These are phyloP conservation scores for Flueggea neowawraea DNA, from an alignment of 441 rosid genomes.

Conservation along the genomic window DNA sequence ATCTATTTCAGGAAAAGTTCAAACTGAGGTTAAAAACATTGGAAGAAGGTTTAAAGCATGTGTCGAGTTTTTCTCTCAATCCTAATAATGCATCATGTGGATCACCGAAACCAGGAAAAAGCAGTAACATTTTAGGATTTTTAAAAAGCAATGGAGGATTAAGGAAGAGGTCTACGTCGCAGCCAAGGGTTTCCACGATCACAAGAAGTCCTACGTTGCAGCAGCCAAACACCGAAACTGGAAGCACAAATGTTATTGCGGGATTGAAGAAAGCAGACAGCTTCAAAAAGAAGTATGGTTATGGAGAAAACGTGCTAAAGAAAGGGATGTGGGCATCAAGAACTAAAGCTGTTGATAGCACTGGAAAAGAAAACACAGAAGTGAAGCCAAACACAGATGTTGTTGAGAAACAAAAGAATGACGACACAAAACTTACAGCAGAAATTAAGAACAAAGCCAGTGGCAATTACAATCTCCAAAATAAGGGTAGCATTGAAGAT, in stretches of 20 bases:
- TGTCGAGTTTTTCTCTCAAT: conserved; percentile 24
- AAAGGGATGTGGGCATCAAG: conserved; percentile 54
- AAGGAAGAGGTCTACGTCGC: conserved; percentile 67
- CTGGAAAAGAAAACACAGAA: conserved; percentile 59
- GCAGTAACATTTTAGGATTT: conserved; percentile 63
- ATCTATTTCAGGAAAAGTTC: conserved; percentile 61
- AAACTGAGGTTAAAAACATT: conserved; percentile 71
- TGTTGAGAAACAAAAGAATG: conserved; percentile 20
- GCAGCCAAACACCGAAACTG: conserved; percentile 35
- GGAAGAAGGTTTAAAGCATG: conserved; percentile 64
- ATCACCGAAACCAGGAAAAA: conserved; percentile 49
- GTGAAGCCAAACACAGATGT: conserved; percentile 30
- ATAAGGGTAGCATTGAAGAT: conserved; percentile 38
- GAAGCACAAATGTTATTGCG: conserved; percentile 7
- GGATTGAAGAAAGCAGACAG: conserved; percentile 21
- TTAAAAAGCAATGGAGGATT: conserved; percentile 56
- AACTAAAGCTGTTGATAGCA: conserved; percentile 42
- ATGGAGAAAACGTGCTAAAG: conserved; percentile 31
- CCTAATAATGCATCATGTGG: conserved; percentile 16
- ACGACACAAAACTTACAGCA: conserved; percentile 11
- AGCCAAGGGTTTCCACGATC: conserved; percentile 48
- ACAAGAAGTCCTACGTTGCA: conserved; percentile 33
- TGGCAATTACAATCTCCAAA: conserved; percentile 22
- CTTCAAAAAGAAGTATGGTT: conserved; percentile 28
- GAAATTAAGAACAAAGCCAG: conserved; percentile 23